Evolutionary conservation across 208 protist genomes (phyloP).

Genomic region (Trypanosoma mega): DNA sequence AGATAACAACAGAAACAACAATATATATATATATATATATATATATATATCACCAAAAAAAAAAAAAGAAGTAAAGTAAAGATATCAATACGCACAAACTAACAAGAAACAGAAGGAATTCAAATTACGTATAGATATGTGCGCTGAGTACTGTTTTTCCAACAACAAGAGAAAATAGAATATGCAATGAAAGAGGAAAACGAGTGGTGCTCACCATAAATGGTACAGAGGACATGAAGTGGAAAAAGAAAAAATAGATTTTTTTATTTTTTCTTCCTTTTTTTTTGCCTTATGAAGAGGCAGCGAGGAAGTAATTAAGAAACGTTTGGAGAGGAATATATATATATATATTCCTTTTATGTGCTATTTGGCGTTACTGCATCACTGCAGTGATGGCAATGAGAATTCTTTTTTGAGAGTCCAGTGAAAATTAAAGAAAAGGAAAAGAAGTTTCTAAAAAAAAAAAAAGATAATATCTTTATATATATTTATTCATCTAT

Average conservation of each 20-base stretch:
- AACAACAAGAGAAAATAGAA: background rate
- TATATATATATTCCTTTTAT: no score
- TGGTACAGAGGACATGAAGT: background rate
- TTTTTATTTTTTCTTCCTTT: constrained; percentile 2
- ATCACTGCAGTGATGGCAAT: no score
- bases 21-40: constrained; percentile 11
- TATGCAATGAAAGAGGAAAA: background rate
- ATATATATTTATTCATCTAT: constrained; percentile 8
- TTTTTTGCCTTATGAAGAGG: constrained; percentile 10
- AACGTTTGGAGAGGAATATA: no score
- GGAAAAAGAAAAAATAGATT: constrained; percentile 6
- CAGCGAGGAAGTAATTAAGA: background rate
- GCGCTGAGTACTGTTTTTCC: no score
- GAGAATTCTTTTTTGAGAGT: no score
- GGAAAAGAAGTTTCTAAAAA: background rate
- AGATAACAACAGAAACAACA: background rate
- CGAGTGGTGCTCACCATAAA: no score
- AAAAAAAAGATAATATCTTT: background rate
- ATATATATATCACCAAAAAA: background rate
- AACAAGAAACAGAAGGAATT: background rate
- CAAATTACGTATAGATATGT: no score
- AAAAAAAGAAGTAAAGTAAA: background rate
- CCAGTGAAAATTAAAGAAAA: background rate
- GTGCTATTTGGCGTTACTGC: no score
- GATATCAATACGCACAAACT: background rate